These are phyloP conservation scores for Setomelanomma holmii DNA, from an alignment of 2,329 filamentous ascomycete species.

Conservation along the genomic window DNA sequence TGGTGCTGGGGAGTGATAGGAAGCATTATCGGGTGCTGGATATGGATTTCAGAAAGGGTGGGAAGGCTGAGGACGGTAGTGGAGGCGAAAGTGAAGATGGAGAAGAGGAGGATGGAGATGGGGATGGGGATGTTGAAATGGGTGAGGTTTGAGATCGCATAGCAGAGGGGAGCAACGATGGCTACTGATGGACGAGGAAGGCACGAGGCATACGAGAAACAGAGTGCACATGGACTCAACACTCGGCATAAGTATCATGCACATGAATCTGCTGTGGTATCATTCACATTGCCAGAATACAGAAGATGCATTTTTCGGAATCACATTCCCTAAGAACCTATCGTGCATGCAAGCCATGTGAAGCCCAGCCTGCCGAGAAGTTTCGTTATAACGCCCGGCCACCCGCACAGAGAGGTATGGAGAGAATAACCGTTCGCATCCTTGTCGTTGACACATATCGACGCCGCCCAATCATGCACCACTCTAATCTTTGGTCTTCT, in stretches of 20 bases:
- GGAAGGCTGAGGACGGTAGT: slow-evolving; percentile 24
- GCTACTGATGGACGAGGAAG: too few species aligned
- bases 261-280: slow-evolving; percentile 1
- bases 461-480: slow-evolving; percentile 36
- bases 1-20: slow-evolving; percentile 62
- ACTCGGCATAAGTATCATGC: too few species aligned
- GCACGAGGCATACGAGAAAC: too few species aligned
- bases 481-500: slow-evolving; percentile 92
- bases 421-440: slow-evolving; percentile 47
- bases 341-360: slow-evolving; percentile 43
- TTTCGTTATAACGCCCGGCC: slow-evolving; percentile 49
- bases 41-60: slow-evolving; percentile 53
- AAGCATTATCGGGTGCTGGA: slow-evolving; percentile 65
- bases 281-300: slow-evolving; percentile 34
- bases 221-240: too few species aligned
- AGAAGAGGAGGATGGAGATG: slow-evolving; percentile 9
- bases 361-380: slow-evolving; percentile 42
- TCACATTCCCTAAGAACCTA: slow-evolving; percentile 48
- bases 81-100: slow-evolving; percentile 7
- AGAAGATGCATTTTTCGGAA: slow-evolving; percentile 47
- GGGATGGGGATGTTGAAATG: slow-evolving; percentile 28
- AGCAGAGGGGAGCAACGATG: too few species aligned
- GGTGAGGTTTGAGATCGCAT: slow-evolving; percentile 12
- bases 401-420: slow-evolving; percentile 46
- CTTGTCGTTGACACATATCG: slow-evolving; percentile 36